phyloP scores from a whole-genome alignment of 371 early-diverging fungal genomes.

The Rhizomucor pusillus region DNA sequence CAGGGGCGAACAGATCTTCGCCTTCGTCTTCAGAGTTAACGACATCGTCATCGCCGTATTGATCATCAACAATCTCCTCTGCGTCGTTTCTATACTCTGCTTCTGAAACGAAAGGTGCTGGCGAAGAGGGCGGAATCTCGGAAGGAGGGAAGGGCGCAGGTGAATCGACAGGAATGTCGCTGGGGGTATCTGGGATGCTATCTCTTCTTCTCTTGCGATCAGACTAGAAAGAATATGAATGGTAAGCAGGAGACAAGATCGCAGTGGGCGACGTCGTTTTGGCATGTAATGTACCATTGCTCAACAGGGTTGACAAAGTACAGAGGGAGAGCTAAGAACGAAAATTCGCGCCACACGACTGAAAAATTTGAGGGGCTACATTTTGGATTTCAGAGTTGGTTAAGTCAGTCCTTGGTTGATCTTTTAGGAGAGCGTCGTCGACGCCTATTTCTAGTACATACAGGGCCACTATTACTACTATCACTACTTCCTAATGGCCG shows the following conservation, averaged over 20 bases:
- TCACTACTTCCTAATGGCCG: slow-evolving; percentile 1
- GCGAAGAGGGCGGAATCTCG: slow-evolving; percentile 41
- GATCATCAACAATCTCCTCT: slow-evolving; percentile 25
- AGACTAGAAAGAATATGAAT: slow-evolving; percentile 2
- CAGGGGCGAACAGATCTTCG: slow-evolving; percentile 81
- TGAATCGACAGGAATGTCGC: slow-evolving; percentile 23
- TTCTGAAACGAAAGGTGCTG: slow-evolving; percentile 46
- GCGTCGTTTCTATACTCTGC: slow-evolving; percentile 37
- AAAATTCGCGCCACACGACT: no score
- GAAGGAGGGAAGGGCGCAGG: slow-evolving; percentile 28
- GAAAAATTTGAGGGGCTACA: no score
- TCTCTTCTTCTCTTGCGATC: slow-evolving; percentile 56
- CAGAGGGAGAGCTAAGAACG: no score
- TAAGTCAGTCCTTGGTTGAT: no score
- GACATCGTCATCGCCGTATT: slow-evolving; percentile 33
- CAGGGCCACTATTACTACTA: background rate
- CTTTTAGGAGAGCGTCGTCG: no score
- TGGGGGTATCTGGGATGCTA: slow-evolving; percentile 16
- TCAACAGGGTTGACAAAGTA: no score
- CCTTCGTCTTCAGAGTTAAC: slow-evolving; percentile 72
- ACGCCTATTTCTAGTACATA: slow-evolving; percentile 2
- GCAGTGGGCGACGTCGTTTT: no score
- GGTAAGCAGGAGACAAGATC: no score
- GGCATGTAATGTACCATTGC: no score
- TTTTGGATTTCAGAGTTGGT: no score